These are phyloP conservation scores for Fragaria vesca DNA, from an alignment of 306 rosid genomes.

Conservation along the genomic window DNA sequence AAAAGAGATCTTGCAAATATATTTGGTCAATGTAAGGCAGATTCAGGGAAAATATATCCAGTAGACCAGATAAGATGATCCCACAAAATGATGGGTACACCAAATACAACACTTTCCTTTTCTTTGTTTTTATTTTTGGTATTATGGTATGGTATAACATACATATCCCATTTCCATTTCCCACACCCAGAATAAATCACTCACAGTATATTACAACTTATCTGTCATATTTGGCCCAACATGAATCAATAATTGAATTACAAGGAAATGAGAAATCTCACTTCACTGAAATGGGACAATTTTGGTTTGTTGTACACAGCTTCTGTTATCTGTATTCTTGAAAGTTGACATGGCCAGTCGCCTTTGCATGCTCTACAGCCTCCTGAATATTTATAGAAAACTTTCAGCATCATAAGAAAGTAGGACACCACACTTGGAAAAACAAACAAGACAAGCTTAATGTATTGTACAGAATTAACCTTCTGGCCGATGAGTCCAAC, in stretches of 20 bases:
- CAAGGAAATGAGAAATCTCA: conserved; percentile 13
- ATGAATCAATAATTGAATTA: conserved; percentile 13
- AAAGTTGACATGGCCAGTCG: conserved; percentile 92
- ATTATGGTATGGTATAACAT: neutral
- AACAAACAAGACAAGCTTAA: conserved; percentile 8
- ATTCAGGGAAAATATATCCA: neutral
- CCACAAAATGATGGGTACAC: neutral
- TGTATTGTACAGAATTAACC: conserved; percentile 43
- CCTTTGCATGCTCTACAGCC: conserved; percentile 85
- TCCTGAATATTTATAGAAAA: conserved; percentile 50
- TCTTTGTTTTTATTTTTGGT: conserved; percentile 1
- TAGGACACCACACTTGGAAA: conserved; percentile 7
- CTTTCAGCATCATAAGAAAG: neutral
- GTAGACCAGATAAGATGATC: neutral
- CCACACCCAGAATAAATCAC: neutral
- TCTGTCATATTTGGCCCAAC: neutral
- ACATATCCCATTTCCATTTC: neutral
- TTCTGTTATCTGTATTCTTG: conserved; percentile 74
- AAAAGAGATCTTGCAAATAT: neutral
- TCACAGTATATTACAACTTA: neutral
- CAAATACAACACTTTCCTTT: neutral
- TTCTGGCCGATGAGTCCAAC: conserved; percentile 83
- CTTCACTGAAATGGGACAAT: conserved; percentile 17
- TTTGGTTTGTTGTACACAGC: conserved; percentile 12
- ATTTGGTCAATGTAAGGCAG: neutral